phyloP scores from a whole-genome alignment of 805 yeast species.

The Yamadazyma takamatsuzukensis region DNA sequence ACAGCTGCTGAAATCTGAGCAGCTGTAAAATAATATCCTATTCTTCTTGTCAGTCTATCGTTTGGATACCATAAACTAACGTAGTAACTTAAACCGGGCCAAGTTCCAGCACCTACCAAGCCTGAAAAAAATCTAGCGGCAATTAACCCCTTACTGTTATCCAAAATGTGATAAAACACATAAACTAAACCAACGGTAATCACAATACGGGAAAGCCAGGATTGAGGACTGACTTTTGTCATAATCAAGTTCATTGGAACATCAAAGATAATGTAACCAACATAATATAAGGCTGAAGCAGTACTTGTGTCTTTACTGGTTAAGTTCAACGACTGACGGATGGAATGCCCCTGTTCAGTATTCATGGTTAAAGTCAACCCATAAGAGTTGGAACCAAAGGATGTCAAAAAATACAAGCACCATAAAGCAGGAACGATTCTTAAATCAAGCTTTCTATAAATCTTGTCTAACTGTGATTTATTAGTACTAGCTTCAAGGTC shows the following conservation, averaged over 20 bases:
- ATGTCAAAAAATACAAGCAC: conserved; percentile 72
- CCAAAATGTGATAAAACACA: conserved; percentile 64
- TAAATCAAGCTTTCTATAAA: conserved; percentile 60
- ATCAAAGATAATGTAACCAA: conserved; percentile 80
- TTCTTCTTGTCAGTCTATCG: conserved; percentile 68
- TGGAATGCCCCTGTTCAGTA: conserved; percentile 54
- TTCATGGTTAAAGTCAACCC: conserved; percentile 84
- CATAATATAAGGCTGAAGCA: conserved; percentile 78
- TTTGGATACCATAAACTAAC: conserved; percentile 83
- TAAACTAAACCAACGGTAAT: conserved; percentile 75
- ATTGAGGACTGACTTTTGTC: conserved; percentile 82
- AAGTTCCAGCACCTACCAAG: conserved; percentile 76
- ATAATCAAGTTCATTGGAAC: conserved; percentile 83
- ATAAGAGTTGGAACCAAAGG: conserved; percentile 73
- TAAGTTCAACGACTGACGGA: conserved; percentile 48
- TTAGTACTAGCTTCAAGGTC: conserved; percentile 15
- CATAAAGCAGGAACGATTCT: conserved; percentile 82
- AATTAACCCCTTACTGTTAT: conserved; percentile 55
- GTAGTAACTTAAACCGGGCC: conserved; percentile 90
- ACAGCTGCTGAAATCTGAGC: conserved; percentile 91
- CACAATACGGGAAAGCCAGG: conserved; percentile 79
- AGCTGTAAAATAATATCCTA: conserved; percentile 88
- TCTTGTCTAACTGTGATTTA: conserved; percentile 48
- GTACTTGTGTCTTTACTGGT: conserved; percentile 58
- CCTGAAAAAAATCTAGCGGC: conserved; percentile 75